Evolutionary conservation across 331 rosid genomes (phyloP).

Genomic region (Malus hybrid): DNA sequence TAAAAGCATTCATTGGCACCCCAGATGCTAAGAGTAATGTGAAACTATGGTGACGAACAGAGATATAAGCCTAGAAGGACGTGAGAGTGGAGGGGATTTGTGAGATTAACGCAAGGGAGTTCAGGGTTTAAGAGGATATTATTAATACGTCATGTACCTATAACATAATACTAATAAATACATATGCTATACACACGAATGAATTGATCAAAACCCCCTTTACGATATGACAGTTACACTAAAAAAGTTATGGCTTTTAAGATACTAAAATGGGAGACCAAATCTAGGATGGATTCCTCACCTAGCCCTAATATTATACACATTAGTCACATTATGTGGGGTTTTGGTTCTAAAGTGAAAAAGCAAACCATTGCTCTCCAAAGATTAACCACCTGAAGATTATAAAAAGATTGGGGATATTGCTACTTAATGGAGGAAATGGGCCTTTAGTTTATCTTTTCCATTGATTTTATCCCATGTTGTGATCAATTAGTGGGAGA

Average conservation of each 20-base stretch:
- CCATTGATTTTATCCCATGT: background rate
- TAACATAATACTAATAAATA: too few species aligned
- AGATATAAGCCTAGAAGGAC: too few species aligned
- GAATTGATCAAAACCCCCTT: background rate
- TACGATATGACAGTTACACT: background rate
- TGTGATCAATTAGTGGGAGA: conserved; percentile 17
- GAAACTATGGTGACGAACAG: background rate
- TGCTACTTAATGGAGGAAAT: too few species aligned
- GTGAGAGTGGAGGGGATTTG: background rate
- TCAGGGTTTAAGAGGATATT: background rate
- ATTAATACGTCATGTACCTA: background rate
- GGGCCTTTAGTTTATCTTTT: too few species aligned
- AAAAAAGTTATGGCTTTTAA: background rate
- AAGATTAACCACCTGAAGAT: background rate
- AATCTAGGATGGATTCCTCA: background rate
- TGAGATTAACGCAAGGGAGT: background rate
- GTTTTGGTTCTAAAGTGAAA: too few species aligned
- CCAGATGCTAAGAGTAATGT: background rate
- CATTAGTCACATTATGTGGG: background rate
- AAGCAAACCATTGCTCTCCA: background rate
- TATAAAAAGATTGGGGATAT: background rate
- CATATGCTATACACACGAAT: background rate
- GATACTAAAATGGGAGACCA: background rate
- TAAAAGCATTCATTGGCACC: background rate
- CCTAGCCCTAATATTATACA: background rate